These are phyloP conservation scores for Thraustotheca clavata DNA, from an alignment of 352 stramenopile genomes.

Conservation along the genomic window DNA sequence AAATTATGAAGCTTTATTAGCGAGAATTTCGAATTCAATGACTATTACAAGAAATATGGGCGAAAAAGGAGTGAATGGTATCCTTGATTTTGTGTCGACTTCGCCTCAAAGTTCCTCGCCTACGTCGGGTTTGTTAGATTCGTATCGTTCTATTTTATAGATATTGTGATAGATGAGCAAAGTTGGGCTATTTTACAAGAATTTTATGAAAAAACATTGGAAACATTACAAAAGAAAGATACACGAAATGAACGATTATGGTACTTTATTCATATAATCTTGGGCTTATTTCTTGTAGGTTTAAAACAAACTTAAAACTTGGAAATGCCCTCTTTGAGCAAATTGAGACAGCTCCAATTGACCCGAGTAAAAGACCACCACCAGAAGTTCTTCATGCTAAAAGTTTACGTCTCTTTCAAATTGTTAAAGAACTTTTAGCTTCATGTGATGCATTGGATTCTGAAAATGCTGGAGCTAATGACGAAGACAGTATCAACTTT, in stretches of 20 bases:
- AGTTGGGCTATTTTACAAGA: slow-evolving; percentile 72
- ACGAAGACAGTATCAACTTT: slow-evolving; percentile 20
- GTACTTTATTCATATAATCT: slow-evolving; percentile 20
- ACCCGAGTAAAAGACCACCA: background rate
- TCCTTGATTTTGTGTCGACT: slow-evolving; percentile 90
- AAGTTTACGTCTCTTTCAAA: slow-evolving; percentile 25
- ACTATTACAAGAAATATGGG: slow-evolving; percentile 88
- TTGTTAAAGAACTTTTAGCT: slow-evolving; percentile 77
- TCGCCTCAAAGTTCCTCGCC: background rate
- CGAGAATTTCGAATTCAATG: slow-evolving; percentile 73
- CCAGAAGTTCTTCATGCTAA: background rate
- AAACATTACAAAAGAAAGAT: slow-evolving; percentile 63
- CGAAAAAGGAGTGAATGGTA: slow-evolving; percentile 94
- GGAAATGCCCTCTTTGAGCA: slow-evolving; percentile 87
- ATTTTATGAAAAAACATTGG: slow-evolving; percentile 81
- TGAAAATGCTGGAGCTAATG: slow-evolving; percentile 80
- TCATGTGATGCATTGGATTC: slow-evolving; percentile 79
- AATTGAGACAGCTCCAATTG: slow-evolving; percentile 2
- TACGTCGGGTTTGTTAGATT: background rate
- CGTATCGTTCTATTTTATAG: background rate
- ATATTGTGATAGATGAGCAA: slow-evolving; percentile 9
- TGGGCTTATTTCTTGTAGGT: slow-evolving; percentile 24
- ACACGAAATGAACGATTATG: slow-evolving; percentile 84
- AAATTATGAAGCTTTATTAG: slow-evolving; percentile 85
- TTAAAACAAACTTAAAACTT: slow-evolving; percentile 95